Evolutionary conservation across 1,284 basidiomycete genomes (phyloP).

Genomic region (Rhizoctonia solani): DNA sequence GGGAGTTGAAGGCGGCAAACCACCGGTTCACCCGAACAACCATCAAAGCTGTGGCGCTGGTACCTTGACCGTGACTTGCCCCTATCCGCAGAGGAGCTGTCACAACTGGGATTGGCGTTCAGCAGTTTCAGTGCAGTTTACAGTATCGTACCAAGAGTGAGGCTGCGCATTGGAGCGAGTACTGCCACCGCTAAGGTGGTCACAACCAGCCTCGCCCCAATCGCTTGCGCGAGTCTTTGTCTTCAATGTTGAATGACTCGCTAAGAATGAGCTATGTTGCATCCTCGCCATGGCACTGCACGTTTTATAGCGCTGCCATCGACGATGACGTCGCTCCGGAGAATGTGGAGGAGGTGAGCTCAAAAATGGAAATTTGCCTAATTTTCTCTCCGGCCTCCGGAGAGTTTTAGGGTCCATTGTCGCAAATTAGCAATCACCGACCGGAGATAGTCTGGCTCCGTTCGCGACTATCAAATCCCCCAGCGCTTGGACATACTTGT

Average conservation of each 20-base stretch:
- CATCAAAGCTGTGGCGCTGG: not conserved
- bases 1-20: not conserved
- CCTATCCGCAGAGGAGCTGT: slow-evolving; percentile 6
- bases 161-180: slow-evolving; percentile 8
- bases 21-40: not conserved
- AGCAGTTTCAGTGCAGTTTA: not conserved
- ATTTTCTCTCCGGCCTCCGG: not conserved
- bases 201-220: not conserved
- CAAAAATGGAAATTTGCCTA: not conserved
- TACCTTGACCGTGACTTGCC: not conserved
- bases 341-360: not conserved
- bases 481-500: slow-evolving; percentile 16
- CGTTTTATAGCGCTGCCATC: not conserved
- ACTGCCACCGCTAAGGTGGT: not conserved
- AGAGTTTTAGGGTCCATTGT: slow-evolving; percentile 1
- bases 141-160: not conserved
- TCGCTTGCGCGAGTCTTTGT: too few species aligned
- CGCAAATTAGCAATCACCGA: slow-evolving; percentile 27
- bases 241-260: not conserved
- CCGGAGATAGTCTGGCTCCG: slow-evolving; percentile 27
- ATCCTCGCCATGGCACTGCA: not conserved
- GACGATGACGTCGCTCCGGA: not conserved
- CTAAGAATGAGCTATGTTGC: not conserved
- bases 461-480: slow-evolving; percentile 7
- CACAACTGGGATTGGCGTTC: not conserved